Percentiles rank a stretch among this genome's conserved stretches.
Conservation (phyloP, 306 rosid genomes). For the Lotus japonicus region DNA sequence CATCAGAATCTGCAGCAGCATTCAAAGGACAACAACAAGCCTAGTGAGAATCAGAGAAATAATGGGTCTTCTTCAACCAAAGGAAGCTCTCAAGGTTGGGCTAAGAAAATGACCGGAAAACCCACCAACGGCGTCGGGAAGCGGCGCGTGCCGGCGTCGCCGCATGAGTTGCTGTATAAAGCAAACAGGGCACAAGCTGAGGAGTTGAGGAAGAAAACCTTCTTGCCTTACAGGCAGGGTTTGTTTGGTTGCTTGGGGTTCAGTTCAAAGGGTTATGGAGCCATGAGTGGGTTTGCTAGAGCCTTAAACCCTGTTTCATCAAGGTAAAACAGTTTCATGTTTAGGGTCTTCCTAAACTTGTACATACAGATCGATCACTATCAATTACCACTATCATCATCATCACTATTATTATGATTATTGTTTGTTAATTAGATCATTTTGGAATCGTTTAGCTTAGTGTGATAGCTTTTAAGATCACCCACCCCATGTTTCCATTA, state of each 20-base stretch:
- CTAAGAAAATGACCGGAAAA: slow-evolving; percentile 49
- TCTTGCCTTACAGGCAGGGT: slow-evolving; percentile 87
- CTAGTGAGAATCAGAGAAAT: not conserved
- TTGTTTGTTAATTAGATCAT: not conserved
- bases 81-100: slow-evolving; percentile 17
- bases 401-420: too few species aligned
- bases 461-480: too few species aligned
- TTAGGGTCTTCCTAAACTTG: not conserved
- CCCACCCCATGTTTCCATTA: too few species aligned
- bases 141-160: slow-evolving; percentile 65
- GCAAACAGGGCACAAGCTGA: slow-evolving; percentile 86
- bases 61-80: slow-evolving; percentile 7
- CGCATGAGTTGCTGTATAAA: slow-evolving; percentile 86
- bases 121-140: slow-evolving; percentile 79
- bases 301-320: slow-evolving; percentile 92
- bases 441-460: not conserved
- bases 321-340: slow-evolving; percentile 41
- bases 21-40: not conserved
- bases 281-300: slow-evolving; percentile 91
- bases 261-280: slow-evolving; percentile 97
- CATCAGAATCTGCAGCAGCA: too few species aligned
- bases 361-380: slow-evolving; percentile 32
- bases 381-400: not conserved
- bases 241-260: slow-evolving; percentile 91
- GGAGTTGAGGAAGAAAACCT: slow-evolving; percentile 90